phyloP scores from a whole-genome alignment of 176 grass and related monocot genomes.

The Areca catechu region DNA sequence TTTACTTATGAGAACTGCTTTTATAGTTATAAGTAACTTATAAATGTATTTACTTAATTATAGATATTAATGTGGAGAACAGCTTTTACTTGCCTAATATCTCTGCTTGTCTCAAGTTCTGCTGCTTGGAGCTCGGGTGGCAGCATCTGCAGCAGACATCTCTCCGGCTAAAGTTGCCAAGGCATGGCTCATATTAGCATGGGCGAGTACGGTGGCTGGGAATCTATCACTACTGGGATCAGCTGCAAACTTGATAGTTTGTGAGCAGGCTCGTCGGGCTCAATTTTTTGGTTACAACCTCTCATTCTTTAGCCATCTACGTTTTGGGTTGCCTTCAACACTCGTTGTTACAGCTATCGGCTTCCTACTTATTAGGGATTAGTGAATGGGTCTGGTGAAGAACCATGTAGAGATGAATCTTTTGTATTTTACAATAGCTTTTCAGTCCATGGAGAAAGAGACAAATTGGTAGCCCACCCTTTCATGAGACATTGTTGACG shows the following conservation, averaged over 20 bases:
- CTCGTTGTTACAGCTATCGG: conserved; percentile 1
- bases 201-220: conserved; percentile 12
- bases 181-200: conserved; percentile 5
- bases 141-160: conserved; percentile 5
- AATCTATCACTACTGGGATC: conserved; percentile 11
- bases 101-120: neutral
- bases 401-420: too few relatives aligned
- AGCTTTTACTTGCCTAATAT: too few relatives aligned
- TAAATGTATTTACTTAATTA: too few relatives aligned
- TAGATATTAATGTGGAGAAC: too few relatives aligned
- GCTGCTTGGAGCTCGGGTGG: conserved; percentile 5
- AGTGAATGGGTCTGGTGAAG: neutral
- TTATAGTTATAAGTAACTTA: too few relatives aligned
- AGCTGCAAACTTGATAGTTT: conserved; percentile 7
- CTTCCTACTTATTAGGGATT: conserved; percentile 1
- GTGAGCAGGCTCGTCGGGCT: conserved; percentile 10
- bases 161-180: neutral
- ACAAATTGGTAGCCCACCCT: too few relatives aligned
- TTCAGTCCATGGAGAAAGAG: too few relatives aligned
- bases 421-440: too few relatives aligned
- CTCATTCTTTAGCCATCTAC: conserved; percentile 5
- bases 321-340: conserved; percentile 9
- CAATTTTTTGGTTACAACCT: conserved; percentile 7
- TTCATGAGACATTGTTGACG: too few relatives aligned
- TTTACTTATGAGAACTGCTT: too few relatives aligned